Conservation (phyloP, 163 green algal genomes). For the Trebouxia gelatinosa region DNA sequence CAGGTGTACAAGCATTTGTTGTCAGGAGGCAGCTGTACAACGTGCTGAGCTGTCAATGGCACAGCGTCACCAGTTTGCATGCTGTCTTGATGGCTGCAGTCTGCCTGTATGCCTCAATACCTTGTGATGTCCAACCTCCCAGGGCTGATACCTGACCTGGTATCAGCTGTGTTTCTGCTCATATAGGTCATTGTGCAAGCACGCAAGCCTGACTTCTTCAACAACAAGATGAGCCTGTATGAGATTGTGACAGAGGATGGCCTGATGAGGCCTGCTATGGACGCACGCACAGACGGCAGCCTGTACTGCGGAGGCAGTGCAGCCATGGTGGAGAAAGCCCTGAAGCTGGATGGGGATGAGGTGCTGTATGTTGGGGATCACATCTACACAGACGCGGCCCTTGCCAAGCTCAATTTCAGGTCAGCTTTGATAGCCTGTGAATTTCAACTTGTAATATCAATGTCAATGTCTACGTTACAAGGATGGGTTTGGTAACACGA, state of each 20-base stretch:
- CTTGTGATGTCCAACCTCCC: no score
- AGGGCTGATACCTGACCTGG: no score
- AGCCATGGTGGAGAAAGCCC: constrained; percentile 80
- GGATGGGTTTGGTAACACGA: no score
- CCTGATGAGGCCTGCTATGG: constrained; percentile 81
- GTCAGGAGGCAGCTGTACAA: no score
- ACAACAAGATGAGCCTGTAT: constrained; percentile 80
- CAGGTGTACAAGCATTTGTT: no score
- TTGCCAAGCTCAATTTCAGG: constrained; percentile 89
- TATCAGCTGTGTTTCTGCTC: no score
- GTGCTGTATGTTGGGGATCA: constrained; percentile 92
- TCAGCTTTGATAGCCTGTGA: constrained; percentile 19
- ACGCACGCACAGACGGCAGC: constrained; percentile 51
- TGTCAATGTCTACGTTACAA: no score
- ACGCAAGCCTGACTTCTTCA: constrained; percentile 85
- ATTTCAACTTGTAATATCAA: no score
- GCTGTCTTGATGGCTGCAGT: no score
- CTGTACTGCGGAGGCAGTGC: constrained; percentile 87
- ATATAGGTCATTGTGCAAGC: constrained; percentile 77
- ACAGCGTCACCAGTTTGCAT: no score
- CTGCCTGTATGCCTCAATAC: no score
- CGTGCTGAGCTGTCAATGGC: no score
- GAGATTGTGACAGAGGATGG: constrained; percentile 90
- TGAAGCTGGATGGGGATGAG: constrained; percentile 83
- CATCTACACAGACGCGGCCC: constrained; percentile 84